Evolutionary conservation across 2,329 filamentous ascomycete species (phyloP), one percentile per base, ranked within the genome.

Genomic region (Alternaria arbusti): DNA sequence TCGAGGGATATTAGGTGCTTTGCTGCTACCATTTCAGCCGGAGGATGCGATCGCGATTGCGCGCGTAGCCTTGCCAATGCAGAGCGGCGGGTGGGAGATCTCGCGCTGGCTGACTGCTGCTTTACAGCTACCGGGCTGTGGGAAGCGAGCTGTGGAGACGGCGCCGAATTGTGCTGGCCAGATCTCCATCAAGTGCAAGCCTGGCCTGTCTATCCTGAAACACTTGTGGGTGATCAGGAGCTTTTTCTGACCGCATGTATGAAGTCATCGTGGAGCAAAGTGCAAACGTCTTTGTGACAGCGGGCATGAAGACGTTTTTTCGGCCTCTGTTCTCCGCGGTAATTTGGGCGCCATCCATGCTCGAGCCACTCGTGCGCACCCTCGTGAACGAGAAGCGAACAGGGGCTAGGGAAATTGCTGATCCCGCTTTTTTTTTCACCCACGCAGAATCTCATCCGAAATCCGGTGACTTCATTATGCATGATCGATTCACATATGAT

Each of bases 151-250:
- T 63, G 59, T 57, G 36, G 44, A 28, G 54, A 46, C 28, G n/a
- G 20, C 5, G 49, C 49, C 20, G 30, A 52, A 36, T 36, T 58
- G 56, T 43, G 57, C 61, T 63, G 56, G 52, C 59, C 45, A 13
- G 23, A 28, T 55, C 52, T 55, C 23, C 54, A 56, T 30, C 26
- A 28, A 28, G 23, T 47, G 57, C 56, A 40, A 12, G 28, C 32
- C 28, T 54, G 43, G 45, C 17, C 30, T 30, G 49, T 52, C 52
- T 36, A 59, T 56, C 20, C 26, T 67, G 70, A 66, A 68, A 65
- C 64, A 61, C 63, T 56, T 52, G 36, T 32, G 56, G 60, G 20
- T 66, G 65, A 70, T 67, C 57, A 69, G 62, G 49, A 30, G 47
- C 52, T 15, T 44, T 36, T n/a, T 46, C 57, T 65, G 55, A 59